These are phyloP conservation scores for Centaurea solstitialis DNA, from an alignment of 129 eudicot species.

Conservation along the genomic window DNA sequence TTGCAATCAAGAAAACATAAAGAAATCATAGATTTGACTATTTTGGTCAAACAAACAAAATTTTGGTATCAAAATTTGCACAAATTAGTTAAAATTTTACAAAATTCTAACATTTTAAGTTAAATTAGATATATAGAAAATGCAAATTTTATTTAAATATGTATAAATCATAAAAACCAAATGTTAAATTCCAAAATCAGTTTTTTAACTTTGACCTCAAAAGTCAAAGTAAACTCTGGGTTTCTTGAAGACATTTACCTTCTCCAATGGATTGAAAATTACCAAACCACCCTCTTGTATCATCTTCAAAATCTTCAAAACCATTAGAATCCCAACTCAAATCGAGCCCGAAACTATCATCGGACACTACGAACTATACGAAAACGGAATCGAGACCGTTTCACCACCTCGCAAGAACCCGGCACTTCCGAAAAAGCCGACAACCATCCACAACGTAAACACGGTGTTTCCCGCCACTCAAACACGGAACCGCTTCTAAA, in stretches of 20 bases:
- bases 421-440: constrained; percentile 29
- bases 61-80: not conserved
- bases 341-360: constrained; percentile 60
- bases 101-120: not conserved
- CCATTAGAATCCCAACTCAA: constrained; percentile 43
- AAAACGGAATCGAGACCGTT: constrained; percentile 47
- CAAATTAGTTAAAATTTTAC: not conserved
- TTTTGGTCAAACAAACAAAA: not conserved
- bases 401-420: constrained; percentile 36
- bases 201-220: constrained; percentile 23
- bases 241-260: constrained; percentile 34
- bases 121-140: not conserved
- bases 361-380: constrained; percentile 50
- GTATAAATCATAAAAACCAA: not conserved
- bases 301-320: constrained; percentile 20
- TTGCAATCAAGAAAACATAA: not conserved
- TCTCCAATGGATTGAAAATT: constrained; percentile 12
- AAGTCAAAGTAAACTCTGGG: constrained; percentile 6
- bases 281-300: constrained; percentile 24
- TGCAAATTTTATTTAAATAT: not conserved
- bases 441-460: constrained; percentile 44
- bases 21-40: constrained; percentile 3
- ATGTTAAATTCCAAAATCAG: not conserved
- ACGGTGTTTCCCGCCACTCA: constrained; percentile 36
- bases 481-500: constrained; percentile 39